Evolutionary conservation across 441 rosid genomes (phyloP), one percentile per base, ranked within the genome.

Genomic region (Jatropha podagrica): DNA sequence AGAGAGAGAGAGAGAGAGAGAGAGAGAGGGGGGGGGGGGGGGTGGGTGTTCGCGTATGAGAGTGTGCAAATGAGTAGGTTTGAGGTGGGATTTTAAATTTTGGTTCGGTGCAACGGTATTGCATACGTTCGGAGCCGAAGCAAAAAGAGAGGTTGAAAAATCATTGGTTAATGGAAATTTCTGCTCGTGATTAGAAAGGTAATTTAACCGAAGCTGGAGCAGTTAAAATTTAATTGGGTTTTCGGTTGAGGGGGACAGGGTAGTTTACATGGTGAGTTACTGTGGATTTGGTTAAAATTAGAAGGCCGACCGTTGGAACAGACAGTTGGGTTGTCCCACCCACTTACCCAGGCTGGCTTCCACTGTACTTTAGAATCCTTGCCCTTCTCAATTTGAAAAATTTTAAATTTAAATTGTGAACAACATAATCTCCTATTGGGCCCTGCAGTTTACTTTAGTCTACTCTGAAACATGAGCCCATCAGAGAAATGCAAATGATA

Each of bases 91-190:
- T 51, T 42, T 84, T 70, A 76, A 87, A 80, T 18, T 81, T 59
- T 23, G 89, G 85, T 76, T 84, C 78, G 91, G 89, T 1, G 63
- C 27, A 89, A 89, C 91, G 93, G 90, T 85, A 76, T 65, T 12
- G 18, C 18, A 23, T 27, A 46, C 90, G 86, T 78, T 85, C 81
- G 89, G 89, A 78, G 12, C 78, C 80, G 78, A 84, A 83, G 87
- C 87, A 79, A 38, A 49, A 5, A 23, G 48, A 58, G 51, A 9
- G 55, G 46, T 68, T 63, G 10, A 54, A 55, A 52, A 18, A 3
- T 58, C 40, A 11, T 17, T 55, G 38, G 14, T 48, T 40, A 65
- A 2, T 11, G 52, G 3, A 48, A 48, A 48, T 46, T 46, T 46
- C 14, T 48, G 51, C 51, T 12, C 3, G 9, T 9, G 13, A 48